Evolutionary conservation across 2,329 filamentous ascomycete genomes (phyloP).

Genomic region (Neocatenulostroma microsporum): DNA sequence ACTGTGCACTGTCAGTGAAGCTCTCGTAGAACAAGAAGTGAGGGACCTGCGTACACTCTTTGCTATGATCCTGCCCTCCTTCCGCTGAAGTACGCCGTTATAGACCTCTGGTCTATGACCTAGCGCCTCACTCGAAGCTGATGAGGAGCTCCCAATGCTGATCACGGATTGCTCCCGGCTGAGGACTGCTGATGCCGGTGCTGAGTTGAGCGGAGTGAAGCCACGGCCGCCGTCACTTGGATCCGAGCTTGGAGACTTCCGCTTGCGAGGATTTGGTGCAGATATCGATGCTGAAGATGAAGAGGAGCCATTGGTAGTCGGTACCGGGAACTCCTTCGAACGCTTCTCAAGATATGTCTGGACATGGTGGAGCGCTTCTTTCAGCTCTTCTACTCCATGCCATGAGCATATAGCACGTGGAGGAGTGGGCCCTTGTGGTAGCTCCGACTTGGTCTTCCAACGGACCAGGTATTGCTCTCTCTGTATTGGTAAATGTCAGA

Average conservation of each 20-base stretch:
- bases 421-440: constrained; percentile 9
- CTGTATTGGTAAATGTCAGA: constrained; percentile 12
- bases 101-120: constrained; percentile 24
- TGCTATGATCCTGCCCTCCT: constrained; percentile 31
- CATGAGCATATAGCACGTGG: constrained; percentile 32
- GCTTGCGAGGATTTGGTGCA: constrained; percentile 3
- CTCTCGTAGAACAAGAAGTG: neutral
- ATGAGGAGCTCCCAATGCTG: constrained; percentile 5
- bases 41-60: constrained; percentile 22
- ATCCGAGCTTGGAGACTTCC: constrained; percentile 9
- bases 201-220: neutral
- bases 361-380: constrained; percentile 31
- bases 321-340: no score
- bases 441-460: constrained; percentile 27
- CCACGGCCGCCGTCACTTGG: constrained; percentile 4
- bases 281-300: no score
- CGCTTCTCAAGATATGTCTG: constrained; percentile 36
- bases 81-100: constrained; percentile 34
- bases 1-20: constrained; percentile 4
- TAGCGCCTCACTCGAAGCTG: neutral
- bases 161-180: constrained; percentile 8
- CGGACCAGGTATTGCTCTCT: constrained; percentile 37
- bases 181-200: constrained; percentile 1
- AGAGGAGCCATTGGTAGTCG: no score
- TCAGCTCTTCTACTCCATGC: constrained; percentile 37